A percentile compares a stretch with the other conserved stretches of the same genome.
phyloP scores from a whole-genome alignment of 352 stramenopile species.

The Saprolegnia diclina region DNA sequence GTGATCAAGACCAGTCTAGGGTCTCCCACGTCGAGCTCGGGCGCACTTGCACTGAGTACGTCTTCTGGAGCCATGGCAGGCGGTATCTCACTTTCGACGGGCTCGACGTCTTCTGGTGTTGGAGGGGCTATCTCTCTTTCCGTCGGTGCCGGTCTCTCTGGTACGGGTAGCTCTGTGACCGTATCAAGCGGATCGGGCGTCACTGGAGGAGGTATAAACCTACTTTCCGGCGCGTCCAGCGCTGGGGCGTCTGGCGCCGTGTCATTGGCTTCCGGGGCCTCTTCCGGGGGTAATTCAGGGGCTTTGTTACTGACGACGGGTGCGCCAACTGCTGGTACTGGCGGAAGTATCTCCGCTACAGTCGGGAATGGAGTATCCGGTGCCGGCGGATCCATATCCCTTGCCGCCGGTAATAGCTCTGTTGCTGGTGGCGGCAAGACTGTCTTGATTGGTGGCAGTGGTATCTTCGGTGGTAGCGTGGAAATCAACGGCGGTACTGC shows the following conservation, averaged over 20 bases:
- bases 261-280: not conserved
- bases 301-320: slow-evolving; percentile 39
- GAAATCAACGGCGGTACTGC: slow-evolving; percentile 34
- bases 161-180: slow-evolving; percentile 22
- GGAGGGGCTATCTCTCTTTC: slow-evolving; percentile 28
- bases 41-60: slow-evolving; percentile 31
- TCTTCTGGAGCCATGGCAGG: slow-evolving; percentile 29
- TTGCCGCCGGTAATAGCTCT: slow-evolving; percentile 28
- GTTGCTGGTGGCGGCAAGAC: slow-evolving; percentile 44
- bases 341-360: slow-evolving; percentile 29
- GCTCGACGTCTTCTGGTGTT: slow-evolving; percentile 28
- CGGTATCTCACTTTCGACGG: slow-evolving; percentile 35
- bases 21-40: slow-evolving; percentile 13
- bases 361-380: not conserved
- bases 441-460: slow-evolving; percentile 39
- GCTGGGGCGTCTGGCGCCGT: slow-evolving; percentile 22
- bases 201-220: slow-evolving; percentile 10
- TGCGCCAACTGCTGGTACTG: slow-evolving; percentile 27
- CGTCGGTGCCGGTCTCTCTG: not conserved
- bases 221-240: slow-evolving; percentile 8
- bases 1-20: slow-evolving; percentile 31
- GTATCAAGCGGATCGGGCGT: slow-evolving; percentile 14
- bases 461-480: slow-evolving; percentile 33
- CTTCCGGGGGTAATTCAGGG: slow-evolving; percentile 31
- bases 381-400: not conserved